phyloP scores from a whole-genome alignment of 2,329 filamentous ascomycete species.

The Fusarium sp. region DNA sequence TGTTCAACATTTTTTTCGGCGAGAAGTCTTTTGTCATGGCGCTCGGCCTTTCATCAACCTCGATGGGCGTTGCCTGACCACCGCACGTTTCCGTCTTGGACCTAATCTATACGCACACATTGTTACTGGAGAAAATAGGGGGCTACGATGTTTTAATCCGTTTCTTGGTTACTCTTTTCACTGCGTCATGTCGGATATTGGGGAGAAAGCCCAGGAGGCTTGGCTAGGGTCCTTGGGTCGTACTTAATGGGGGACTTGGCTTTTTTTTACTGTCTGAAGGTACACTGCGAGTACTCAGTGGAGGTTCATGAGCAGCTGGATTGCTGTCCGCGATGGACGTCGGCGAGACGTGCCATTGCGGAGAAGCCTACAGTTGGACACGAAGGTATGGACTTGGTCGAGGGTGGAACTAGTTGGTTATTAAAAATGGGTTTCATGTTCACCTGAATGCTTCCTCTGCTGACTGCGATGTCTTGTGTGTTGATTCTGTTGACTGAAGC shows the following conservation, averaged over 20 bases:
- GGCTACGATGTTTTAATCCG: constrained; percentile 42
- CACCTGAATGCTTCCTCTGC: background rate
- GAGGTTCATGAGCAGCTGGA: constrained; percentile 40
- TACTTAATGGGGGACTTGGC: constrained; percentile 37
- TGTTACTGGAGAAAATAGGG: constrained; percentile 41
- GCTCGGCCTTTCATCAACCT: constrained; percentile 38
- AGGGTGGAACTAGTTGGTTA: constrained; percentile 30
- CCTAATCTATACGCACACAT: constrained; percentile 47
- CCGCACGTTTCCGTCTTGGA: constrained; percentile 37
- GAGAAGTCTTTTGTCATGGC: constrained; percentile 29
- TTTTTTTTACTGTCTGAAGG: constrained; percentile 28
- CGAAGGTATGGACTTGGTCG: constrained; percentile 34
- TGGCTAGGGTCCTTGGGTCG: constrained; percentile 40
- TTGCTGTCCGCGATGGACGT: constrained; percentile 33
- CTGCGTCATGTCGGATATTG: constrained; percentile 39
- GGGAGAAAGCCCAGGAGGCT: constrained; percentile 51
- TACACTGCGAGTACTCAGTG: constrained; percentile 23
- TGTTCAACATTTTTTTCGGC: constrained; percentile 41
- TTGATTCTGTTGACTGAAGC: background rate
- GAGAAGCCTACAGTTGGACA: constrained; percentile 38
- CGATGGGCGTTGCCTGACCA: constrained; percentile 38
- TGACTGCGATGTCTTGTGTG: background rate
- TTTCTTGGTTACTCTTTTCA: constrained; percentile 34
- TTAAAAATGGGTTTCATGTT: constrained; percentile 37
- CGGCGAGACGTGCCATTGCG: constrained; percentile 17